Evolutionary conservation across 106 monocot species (phyloP), one percentile per base, ranked within the genome.

Genomic region (Agapanthus africanus): DNA sequence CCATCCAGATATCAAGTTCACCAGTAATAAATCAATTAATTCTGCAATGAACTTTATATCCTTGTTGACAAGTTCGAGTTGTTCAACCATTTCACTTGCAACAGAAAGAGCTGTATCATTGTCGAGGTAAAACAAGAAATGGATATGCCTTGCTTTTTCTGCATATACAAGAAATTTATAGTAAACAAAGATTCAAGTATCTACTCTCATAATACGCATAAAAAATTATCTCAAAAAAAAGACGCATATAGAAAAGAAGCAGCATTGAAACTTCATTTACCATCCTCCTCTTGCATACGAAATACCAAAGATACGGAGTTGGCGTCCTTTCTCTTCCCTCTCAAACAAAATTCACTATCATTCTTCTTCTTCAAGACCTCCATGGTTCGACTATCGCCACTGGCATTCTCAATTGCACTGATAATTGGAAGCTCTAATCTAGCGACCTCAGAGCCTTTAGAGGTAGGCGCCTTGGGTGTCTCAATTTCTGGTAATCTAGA

Each of bases 51-150:
- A 46, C 35, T 40, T 50, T 38, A 63, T 62, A 66, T 84, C 70
- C 38, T 65, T 40, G 39, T 63, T 35, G 23, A 65, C 25, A 23
- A 87, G 60, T 54, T 72, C 72, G 63, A 84, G 60, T n/a, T 82
- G 65, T 60, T 79, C 77, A 49, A 71, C 82, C 87, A 91, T 87
- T 75, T 87, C 82, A 37, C 40, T 71, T 16, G 91, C 91, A 59
- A 91, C 74, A 32, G 71, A 76, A 59, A 63, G 21, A 28, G 79
- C 37, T 19, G 87, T 84, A 63, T 87, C 87, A 40, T 54, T 64
- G 10, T 66, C 62, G 28, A 84, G 35, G 44, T 68, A 50, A 71
- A 91, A 84, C 13, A 54, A 4, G 39, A 82, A 91, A 54, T 78
- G 18, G n/a, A 61, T 61, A 61, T 36, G 61, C 19, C 54, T 34